phyloP scores from a whole-genome alignment of 495 filamentous ascomycete species.

The Penicillium coffeae region DNA sequence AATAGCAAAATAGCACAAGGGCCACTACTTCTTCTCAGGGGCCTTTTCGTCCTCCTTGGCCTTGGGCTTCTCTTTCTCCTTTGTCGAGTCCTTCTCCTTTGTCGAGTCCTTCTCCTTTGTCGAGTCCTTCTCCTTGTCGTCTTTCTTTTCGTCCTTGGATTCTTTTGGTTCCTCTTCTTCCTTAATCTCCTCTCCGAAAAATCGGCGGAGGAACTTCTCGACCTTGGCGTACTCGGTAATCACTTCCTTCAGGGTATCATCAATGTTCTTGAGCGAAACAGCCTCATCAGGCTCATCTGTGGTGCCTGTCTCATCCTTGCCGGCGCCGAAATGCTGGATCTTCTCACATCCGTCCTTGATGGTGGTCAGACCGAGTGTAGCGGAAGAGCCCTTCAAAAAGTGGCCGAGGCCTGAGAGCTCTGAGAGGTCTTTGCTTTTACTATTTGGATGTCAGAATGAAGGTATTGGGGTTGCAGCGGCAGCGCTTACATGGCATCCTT shows the following conservation, averaged over 20 bases:
- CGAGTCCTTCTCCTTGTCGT: slow-evolving; percentile 6
- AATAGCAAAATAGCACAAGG: slow-evolving; percentile 9
- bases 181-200: slow-evolving; percentile 54
- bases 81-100: slow-evolving; percentile 4
- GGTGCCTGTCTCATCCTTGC: slow-evolving; percentile 71
- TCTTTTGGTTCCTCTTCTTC: slow-evolving; percentile 14
- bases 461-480: not conserved
- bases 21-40: slow-evolving; percentile 16
- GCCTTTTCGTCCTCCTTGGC: slow-evolving; percentile 14
- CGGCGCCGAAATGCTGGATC: slow-evolving; percentile 87
- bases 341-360: slow-evolving; percentile 92
- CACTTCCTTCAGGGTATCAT: slow-evolving; percentile 62
- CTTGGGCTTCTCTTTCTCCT: slow-evolving; percentile 10
- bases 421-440: slow-evolving; percentile 59
- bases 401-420: slow-evolving; percentile 82
- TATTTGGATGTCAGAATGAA: slow-evolving; percentile 31
- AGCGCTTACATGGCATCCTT: slow-evolving; percentile 69
- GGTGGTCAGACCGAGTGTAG: slow-evolving; percentile 87
- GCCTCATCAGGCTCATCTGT: slow-evolving; percentile 57
- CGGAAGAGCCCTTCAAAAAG: slow-evolving; percentile 97
- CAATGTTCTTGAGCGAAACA: slow-evolving; percentile 63
- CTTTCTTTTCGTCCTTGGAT: slow-evolving; percentile 8
- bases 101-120: slow-evolving; percentile 6
- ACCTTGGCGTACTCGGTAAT: slow-evolving; percentile 76
- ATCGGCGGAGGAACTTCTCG: slow-evolving; percentile 65